phyloP scores from a whole-genome alignment of 345 rosid genomes.

The Citrus unshiu region DNA sequence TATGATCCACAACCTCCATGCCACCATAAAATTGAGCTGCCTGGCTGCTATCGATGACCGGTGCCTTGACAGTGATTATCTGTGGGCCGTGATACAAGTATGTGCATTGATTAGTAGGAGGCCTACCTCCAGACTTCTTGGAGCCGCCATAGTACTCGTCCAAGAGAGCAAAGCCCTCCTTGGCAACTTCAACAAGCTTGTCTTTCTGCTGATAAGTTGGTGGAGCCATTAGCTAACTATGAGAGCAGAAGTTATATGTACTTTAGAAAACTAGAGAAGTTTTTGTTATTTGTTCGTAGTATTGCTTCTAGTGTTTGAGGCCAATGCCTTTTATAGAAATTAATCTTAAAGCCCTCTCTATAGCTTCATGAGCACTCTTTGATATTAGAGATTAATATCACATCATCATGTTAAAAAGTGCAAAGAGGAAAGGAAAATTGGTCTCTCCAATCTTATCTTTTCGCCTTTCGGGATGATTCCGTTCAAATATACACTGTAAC shows the following conservation, averaged over 20 bases:
- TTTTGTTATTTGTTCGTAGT: not conserved
- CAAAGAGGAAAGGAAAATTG: not conserved
- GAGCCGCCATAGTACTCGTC: not conserved
- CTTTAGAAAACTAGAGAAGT: not conserved
- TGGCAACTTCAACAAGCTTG: not conserved
- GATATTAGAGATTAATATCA: not conserved
- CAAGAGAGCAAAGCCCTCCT: not conserved
- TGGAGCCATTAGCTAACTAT: not conserved
- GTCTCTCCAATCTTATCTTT: not conserved
- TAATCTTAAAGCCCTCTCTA: too few relatives aligned
- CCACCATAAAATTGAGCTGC: not conserved
- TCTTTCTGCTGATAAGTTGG: not conserved
- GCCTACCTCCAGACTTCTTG: not conserved
- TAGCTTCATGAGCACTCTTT: not conserved
- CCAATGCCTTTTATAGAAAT: not conserved
- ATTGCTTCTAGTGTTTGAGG: not conserved
- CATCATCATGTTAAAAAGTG: not conserved
- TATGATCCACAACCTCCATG: not conserved
- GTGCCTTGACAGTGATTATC: not conserved
- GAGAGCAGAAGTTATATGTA: not conserved
- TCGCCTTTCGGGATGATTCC: not conserved
- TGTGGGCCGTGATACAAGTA: not conserved
- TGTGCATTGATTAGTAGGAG: not conserved
- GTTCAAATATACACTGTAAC: not conserved
- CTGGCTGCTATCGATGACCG: not conserved